Evolutionary conservation across 768 basidiomycete genomes (phyloP).

Genomic region (Boletellus sp.): DNA sequence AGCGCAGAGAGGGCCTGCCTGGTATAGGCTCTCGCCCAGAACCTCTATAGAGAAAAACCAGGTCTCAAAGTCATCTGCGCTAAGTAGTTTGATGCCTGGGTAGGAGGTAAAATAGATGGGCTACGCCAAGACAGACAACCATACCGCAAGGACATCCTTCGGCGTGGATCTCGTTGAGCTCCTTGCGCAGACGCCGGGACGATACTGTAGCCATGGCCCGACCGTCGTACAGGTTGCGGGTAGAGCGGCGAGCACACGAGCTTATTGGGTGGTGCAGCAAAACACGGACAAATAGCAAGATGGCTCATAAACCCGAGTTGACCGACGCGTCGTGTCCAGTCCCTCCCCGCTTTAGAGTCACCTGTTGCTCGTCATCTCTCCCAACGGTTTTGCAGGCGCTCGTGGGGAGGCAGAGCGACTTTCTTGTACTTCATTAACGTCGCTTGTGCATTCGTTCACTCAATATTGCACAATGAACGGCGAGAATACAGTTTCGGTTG

Average conservation of each 20-base stretch:
- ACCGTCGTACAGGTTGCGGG: conserved; percentile 15
- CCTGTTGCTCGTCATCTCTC: conserved; percentile 44
- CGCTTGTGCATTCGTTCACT: conserved; percentile 11
- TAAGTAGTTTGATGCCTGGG: conserved; percentile 67
- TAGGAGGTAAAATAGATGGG: conserved; percentile 1
- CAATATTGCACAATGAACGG: conserved; percentile 19
- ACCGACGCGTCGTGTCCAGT: conserved; percentile 19
- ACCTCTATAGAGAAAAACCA: conserved; percentile 82
- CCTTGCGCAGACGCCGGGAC: conserved; percentile 63
- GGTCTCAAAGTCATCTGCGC: conserved; percentile 71
- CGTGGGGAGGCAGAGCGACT: conserved; percentile 58
- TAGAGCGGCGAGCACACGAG: conserved; percentile 2
- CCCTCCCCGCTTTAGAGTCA: conserved; percentile 70
- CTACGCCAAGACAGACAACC: conserved; percentile 4
- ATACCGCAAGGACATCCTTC: conserved; percentile 66
- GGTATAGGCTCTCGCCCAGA: conserved; percentile 77
- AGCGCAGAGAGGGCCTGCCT: conserved; percentile 39
- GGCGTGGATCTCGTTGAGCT: conserved; percentile 62
- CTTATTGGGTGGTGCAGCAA: conserved; percentile 20
- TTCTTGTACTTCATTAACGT: conserved; percentile 25
- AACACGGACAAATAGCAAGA: conserved; percentile 37
- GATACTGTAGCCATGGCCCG: conserved; percentile 58
- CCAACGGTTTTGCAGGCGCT: conserved; percentile 58
- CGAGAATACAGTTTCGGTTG: conserved; percentile 19
- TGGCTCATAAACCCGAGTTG: conserved; percentile 26